phyloP scores from a whole-genome alignment of 2,329 filamentous ascomycete species.

The Fonsecaea erecta region DNA sequence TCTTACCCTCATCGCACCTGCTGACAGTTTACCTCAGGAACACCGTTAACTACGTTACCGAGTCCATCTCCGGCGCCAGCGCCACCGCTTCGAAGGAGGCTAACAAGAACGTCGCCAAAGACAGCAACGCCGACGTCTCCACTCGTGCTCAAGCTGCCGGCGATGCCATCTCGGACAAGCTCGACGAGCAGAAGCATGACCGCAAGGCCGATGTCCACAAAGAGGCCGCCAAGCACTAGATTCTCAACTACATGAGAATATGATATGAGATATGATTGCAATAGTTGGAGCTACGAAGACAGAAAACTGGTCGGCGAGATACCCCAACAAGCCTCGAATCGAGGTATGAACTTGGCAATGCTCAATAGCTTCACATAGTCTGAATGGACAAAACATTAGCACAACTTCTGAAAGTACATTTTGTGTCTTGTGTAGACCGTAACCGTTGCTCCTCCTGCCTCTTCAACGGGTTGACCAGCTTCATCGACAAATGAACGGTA shows the following conservation, averaged over 20 bases:
- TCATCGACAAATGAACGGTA: neutral
- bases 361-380: neutral
- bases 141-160: conserved; percentile 61
- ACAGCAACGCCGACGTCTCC: conserved; percentile 54
- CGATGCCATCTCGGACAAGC: conserved; percentile 58
- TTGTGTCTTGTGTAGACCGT: neutral
- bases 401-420: neutral
- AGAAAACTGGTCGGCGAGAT: conserved; percentile 5
- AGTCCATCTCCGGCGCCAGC: conserved; percentile 63
- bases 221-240: conserved; percentile 38
- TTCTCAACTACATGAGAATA: neutral
- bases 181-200: conserved; percentile 50
- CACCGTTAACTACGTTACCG: conserved; percentile 71
- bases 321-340: neutral
- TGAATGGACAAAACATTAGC: neutral
- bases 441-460: neutral
- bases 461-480: neutral
- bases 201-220: conserved; percentile 38
- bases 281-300: neutral
- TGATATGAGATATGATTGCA: neutral
- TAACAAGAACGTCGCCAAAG: conserved; percentile 73
- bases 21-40: conserved; percentile 48
- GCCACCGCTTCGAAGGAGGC: conserved; percentile 66
- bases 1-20: neutral
- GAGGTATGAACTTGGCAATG: neutral